phyloP scores from a whole-genome alignment of 768 basidiomycete genomes.

The Hericium rajendrae region DNA sequence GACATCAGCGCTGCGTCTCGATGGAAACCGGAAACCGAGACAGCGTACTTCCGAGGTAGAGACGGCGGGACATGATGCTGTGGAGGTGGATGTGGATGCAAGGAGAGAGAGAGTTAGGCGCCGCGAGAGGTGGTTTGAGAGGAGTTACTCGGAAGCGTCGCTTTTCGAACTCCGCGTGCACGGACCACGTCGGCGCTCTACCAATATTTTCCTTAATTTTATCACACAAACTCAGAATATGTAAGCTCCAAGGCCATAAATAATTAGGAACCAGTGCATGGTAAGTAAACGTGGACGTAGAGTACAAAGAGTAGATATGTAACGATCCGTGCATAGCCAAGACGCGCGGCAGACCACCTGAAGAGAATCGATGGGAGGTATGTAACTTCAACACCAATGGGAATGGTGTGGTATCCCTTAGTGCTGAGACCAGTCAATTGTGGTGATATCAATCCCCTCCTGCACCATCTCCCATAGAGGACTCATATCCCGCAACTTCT shows the following conservation, averaged over 20 bases:
- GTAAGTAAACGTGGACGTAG: neutral
- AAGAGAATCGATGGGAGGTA: no score
- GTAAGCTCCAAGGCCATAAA: neutral
- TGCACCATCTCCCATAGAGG: conserved; percentile 99
- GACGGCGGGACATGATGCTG: conserved; percentile 64
- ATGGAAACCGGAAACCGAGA: conserved; percentile 17
- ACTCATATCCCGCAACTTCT: conserved; percentile 88
- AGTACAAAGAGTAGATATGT: neutral
- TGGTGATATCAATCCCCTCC: conserved; percentile 92
- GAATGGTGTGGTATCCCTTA: conserved; percentile 15
- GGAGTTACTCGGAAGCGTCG: neutral
- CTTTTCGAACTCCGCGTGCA: conserved; percentile 1
- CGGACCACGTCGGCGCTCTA: neutral
- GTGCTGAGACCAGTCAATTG: conserved; percentile 87
- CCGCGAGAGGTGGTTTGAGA: neutral
- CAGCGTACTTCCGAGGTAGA: conserved; percentile 73
- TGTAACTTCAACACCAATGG: no score
- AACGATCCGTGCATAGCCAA: neutral
- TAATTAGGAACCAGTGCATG: neutral
- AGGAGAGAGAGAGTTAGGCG: neutral
- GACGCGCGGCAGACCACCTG: neutral
- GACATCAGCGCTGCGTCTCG: conserved; percentile 1
- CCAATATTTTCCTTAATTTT: no score
- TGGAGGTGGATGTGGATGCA: conserved; percentile 5
- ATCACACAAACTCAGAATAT: no score